Conservation (phyloP, 371 early-diverging fungal genomes). For the Capniomyces stellatus region DNA sequence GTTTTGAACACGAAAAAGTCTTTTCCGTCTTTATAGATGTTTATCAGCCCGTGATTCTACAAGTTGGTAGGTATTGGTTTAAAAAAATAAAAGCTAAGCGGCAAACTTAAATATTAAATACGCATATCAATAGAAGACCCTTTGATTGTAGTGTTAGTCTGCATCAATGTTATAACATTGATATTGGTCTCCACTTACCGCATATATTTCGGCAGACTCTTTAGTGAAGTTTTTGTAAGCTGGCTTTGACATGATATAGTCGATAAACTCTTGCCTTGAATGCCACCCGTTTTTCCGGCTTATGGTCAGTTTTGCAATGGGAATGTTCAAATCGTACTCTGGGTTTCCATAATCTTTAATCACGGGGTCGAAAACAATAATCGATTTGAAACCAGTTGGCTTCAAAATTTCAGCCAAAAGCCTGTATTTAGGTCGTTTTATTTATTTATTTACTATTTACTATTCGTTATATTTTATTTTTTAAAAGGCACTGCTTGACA, state of each 20-base stretch:
- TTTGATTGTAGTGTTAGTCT: background rate
- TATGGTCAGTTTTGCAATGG: background rate
- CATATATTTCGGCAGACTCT: background rate
- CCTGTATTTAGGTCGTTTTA: too few relatives aligned
- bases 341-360: background rate
- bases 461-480: too few relatives aligned
- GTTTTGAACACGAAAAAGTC: background rate
- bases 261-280: background rate
- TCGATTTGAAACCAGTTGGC: background rate
- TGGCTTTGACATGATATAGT: background rate
- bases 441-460: too few relatives aligned
- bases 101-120: too few relatives aligned
- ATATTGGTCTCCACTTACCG: background rate
- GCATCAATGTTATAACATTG: background rate
- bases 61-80: background rate
- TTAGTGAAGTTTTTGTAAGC: background rate
- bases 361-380: background rate
- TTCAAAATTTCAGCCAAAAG: constrained; percentile 13
- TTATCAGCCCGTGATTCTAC: background rate
- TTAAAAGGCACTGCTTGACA: too few relatives aligned
- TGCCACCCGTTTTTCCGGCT: background rate
- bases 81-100: too few relatives aligned
- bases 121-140: too few relatives aligned
- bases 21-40: background rate
- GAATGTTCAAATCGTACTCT: background rate